A percentile compares a stretch with the other conserved stretches of the same genome.
Conservation (phyloP, 78 protist genomes). For the Planoprotostelium fungivorum region DNA sequence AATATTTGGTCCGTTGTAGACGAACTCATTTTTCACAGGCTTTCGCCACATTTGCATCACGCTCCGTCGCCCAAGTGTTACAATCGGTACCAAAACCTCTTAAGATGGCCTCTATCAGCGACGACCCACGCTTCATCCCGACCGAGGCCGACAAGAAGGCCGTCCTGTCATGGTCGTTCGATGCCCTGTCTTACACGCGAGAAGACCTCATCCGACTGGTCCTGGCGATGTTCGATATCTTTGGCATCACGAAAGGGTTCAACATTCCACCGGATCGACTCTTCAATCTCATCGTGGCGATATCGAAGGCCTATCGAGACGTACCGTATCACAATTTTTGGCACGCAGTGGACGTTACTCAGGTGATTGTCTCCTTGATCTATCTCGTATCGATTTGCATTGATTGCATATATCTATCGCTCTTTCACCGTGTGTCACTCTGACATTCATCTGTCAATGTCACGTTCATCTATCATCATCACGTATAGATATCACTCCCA, state of each 20-base stretch:
- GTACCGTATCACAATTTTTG: slow-evolving; percentile 28
- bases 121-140: background rate
- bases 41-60: background rate
- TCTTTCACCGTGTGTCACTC: too few relatives aligned
- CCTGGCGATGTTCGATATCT: slow-evolving; percentile 6
- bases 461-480: too few relatives aligned
- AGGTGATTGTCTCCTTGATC: background rate
- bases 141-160: background rate
- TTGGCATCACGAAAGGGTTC: slow-evolving; percentile 3
- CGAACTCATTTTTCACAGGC: background rate
- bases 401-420: too few relatives aligned
- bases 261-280: background rate
- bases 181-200: background rate
- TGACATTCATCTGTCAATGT: too few relatives aligned
- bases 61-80: background rate
- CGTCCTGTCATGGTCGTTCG: background rate
- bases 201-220: slow-evolving; percentile 4
- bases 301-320: background rate
- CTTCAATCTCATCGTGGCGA: background rate
- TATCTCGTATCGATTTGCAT: too few relatives aligned
- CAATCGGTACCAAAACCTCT: background rate
- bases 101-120: background rate
- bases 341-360: slow-evolving; percentile 20
- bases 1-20: background rate
- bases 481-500: too few relatives aligned